Base-by-base conservation (phyloP, 306 rosid genomes). In the Prosopis cineraria region DNA sequence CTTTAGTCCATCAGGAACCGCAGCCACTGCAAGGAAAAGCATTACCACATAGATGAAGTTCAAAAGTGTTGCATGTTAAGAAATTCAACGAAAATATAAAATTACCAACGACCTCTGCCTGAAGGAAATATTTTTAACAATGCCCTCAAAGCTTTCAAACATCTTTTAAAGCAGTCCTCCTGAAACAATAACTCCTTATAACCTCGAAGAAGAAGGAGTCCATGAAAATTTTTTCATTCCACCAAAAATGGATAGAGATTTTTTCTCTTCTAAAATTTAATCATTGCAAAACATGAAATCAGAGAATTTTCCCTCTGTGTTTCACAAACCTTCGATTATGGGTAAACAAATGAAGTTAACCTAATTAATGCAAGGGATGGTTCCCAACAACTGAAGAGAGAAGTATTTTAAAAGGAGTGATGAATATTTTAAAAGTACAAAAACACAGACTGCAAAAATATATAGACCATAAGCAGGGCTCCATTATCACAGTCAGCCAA, bases 1-100 rank as follows among this genome's bases (percentile, higher is more conserved):
- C 73, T 78, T 83, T 64, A 93, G 48, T 80, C 93, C 97, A 78
- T 93, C 97, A 59, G 89, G 7, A 76, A 89, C 94, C 10, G 97
- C 89, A 47, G 80, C 82, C 75, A 93, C 98, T 93, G 90, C 82
- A 50, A 68, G 72, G 40, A 52, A 70, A 70, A 33, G 60, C 48
- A 52, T 45, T 5, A 53, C 27, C 56, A 64, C 44, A 64, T 36
- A 29, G 3, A 29, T 53, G 45, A 37, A 47, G 52, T 34, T 78
- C 73, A 64, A 34, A 68, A 63, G 52, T 43, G 40, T 37, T 24
- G 41, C 20, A 17, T 22, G 22, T 40, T 40, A 13, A 66, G 10
- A 63, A 17, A 2, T 19, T 55, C 20, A 75, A 68, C 70, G 67
- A 48, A 44, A 13, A 62, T 19, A 3, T 11, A 65, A 37, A 50